Evolutionary conservation across 2,329 filamentous ascomycete species (phyloP), one percentile per base, ranked within the genome.

Genomic region (Arthrocladium fulminans): DNA sequence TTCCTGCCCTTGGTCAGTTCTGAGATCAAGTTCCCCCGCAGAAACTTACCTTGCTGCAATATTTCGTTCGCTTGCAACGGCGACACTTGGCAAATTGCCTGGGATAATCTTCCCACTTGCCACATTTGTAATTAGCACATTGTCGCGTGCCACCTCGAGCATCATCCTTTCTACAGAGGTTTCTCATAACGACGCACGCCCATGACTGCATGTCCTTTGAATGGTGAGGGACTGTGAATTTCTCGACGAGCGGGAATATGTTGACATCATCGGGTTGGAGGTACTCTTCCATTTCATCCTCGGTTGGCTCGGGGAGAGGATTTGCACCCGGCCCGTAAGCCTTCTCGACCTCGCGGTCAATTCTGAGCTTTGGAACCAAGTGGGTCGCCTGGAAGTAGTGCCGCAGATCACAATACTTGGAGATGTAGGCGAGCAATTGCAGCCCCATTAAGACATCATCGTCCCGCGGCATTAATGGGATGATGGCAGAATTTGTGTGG

Each of bases 121-220:
- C 90, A 66, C 92, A 98, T 67, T 95, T 83, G 71, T 94, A 98
- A 71, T 96, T 96, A 47, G 92, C 92, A 66, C 92, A 98, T 65
- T 98, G 92, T 49, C 92, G 79, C 58, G 98, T 97, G 51, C 92
- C 92, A 35, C 92, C 92, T 41, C 87, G 79, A 9, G 85, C 87
- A 63, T 98, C 92, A 64, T 98, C 92, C 70, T 98, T 98, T 55
- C 92, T 86, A 74, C 92, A 98, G 43, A 98, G 78, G 64, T 98
- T 98, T 55, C 92, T 80, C 92, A 98, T 98, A 39, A 98, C 92
- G 13, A 98, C 92, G 53, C 90, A 92, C 15, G 92, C 92, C 92
- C 92, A 98, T 71, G 98, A 98, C 66, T 96, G 90, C 92, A 98
- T 98, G 64, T 96, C 89, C 51, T 88, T 86, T 55, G 86, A 88